A percentile compares a stretch with the other conserved stretches of the same genome.
These are phyloP conservation scores for Suillus tomentosus DNA, from an alignment of 768 basidiomycete species.

Conservation along the genomic window DNA sequence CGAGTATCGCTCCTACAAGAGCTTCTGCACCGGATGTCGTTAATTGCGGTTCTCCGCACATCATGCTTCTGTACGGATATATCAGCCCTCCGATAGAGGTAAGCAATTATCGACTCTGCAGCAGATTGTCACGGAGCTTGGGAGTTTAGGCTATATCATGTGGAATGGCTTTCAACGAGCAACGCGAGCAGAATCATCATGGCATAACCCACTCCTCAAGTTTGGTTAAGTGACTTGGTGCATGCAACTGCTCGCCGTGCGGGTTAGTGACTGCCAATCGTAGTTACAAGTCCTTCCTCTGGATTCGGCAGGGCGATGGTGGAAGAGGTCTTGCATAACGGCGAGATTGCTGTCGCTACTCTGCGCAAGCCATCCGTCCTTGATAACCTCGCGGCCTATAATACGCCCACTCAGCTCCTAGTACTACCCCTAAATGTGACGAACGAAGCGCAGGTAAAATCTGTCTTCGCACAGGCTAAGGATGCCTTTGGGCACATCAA, in stretches of 20 bases:
- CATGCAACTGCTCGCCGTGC: neutral
- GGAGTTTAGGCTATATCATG: neutral
- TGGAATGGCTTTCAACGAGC: neutral
- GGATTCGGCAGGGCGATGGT: constrained; percentile 40
- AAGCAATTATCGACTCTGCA: neutral
- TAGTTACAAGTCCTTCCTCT: constrained; percentile 38
- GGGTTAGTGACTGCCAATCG: neutral
- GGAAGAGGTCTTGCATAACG: constrained; percentile 26
- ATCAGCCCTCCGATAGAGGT: too few relatives aligned
- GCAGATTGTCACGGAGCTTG: neutral
- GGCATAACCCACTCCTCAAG: constrained; percentile 20
- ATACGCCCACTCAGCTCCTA: constrained; percentile 23
- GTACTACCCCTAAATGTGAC: constrained; percentile 35
- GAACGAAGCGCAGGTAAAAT: constrained; percentile 19
- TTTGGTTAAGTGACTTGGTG: constrained; percentile 1
- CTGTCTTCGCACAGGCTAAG: constrained; percentile 23
- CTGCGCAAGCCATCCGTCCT: constrained; percentile 28
- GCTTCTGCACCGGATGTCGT: too few relatives aligned
- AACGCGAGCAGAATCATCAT: neutral
- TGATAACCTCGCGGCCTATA: constrained; percentile 18
- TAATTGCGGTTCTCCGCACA: too few relatives aligned
- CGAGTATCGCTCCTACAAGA: too few relatives aligned
- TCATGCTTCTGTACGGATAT: too few relatives aligned
- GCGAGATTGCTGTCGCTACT: constrained; percentile 32
- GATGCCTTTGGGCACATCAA: constrained; percentile 34